Percentiles rank a stretch among this genome's conserved stretches.
Conservation (phyloP, 805 yeast genomes). For the Ogataea zsoltii region DNA sequence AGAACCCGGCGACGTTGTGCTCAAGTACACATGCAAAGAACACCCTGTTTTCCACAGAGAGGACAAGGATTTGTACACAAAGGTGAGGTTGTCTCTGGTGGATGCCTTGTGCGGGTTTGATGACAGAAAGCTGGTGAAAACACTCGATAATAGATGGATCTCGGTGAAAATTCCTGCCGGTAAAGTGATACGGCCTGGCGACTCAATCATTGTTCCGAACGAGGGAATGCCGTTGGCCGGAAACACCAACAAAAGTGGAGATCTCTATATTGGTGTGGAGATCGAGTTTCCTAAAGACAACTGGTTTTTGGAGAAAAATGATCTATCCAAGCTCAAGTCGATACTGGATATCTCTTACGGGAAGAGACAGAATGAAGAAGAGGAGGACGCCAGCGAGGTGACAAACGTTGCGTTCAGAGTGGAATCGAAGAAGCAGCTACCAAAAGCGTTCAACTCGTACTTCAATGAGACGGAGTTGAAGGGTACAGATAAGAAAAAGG, state of each 20-base stretch:
- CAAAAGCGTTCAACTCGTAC: constrained; percentile 31
- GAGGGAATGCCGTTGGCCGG: constrained; percentile 81
- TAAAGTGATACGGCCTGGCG: constrained; percentile 78
- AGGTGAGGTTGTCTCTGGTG: constrained; percentile 60
- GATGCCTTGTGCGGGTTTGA: constrained; percentile 87
- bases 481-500: constrained; percentile 25
- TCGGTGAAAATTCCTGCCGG: constrained; percentile 70
- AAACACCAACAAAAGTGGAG: constrained; percentile 49
- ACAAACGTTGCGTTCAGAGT: constrained; percentile 27
- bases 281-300: constrained; percentile 82
- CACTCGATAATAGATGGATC: constrained; percentile 77
- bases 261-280: constrained; percentile 66
- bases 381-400: constrained; percentile 26
- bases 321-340: constrained; percentile 52
- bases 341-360: constrained; percentile 44
- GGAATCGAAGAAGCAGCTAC: constrained; percentile 24
- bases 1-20: constrained; percentile 73
- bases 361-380: constrained; percentile 11
- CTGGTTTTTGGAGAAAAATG: constrained; percentile 80
- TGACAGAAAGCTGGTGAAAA: constrained; percentile 59
- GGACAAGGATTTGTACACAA: constrained; percentile 64
- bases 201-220: constrained; percentile 56
- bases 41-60: constrained; percentile 47
- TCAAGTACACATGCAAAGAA: constrained; percentile 53
- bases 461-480: constrained; percentile 26